Percentiles rank a stretch among this genome's conserved stretches.
Conservation (phyloP, 306 rosid species). For the Cicer pinnatifidum region DNA sequence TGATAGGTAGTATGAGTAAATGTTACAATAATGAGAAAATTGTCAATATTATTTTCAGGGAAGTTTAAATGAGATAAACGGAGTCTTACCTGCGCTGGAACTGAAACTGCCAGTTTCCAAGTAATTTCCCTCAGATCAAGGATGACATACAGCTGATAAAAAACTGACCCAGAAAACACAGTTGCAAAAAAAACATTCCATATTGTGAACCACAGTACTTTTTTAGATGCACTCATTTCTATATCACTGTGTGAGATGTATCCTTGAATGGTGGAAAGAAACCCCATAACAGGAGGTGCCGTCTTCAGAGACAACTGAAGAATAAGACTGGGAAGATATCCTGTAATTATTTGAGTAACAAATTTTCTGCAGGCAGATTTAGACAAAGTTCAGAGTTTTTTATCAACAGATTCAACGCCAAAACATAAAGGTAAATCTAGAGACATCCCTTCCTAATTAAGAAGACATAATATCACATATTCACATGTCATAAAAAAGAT, state of each 20-base stretch:
- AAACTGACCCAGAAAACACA: slow-evolving; percentile 78
- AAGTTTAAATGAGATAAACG: slow-evolving; percentile 29
- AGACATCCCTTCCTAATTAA: slow-evolving; percentile 20
- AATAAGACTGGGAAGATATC: slow-evolving; percentile 96
- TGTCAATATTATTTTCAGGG: neutral
- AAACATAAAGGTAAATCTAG: slow-evolving; percentile 5
- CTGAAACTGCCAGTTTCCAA: slow-evolving; percentile 67
- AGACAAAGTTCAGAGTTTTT: slow-evolving; percentile 35
- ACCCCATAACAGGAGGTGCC: slow-evolving; percentile 86
- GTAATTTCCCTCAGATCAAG: slow-evolving; percentile 81
- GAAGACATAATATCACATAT: slow-evolving; percentile 32
- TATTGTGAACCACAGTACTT: slow-evolving; percentile 90
- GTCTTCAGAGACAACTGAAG: slow-evolving; percentile 77
- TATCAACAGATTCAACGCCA: slow-evolving; percentile 23
- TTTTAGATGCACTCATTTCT: slow-evolving; percentile 81
- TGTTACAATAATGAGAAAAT: slow-evolving; percentile 8
- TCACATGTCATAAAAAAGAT: slow-evolving; percentile 30
- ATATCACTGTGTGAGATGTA: slow-evolving; percentile 74
- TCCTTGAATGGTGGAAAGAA: slow-evolving; percentile 93
- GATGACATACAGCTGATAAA: slow-evolving; percentile 56
- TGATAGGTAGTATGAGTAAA: slow-evolving; percentile 17
- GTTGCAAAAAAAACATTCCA: slow-evolving; percentile 95
- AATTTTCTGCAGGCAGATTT: slow-evolving; percentile 63
- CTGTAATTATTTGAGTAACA: slow-evolving; percentile 79
- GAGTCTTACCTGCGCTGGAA: slow-evolving; percentile 85